phyloP scores from a whole-genome alignment of 805 yeast genomes.

The Pichia occidentalis region DNA sequence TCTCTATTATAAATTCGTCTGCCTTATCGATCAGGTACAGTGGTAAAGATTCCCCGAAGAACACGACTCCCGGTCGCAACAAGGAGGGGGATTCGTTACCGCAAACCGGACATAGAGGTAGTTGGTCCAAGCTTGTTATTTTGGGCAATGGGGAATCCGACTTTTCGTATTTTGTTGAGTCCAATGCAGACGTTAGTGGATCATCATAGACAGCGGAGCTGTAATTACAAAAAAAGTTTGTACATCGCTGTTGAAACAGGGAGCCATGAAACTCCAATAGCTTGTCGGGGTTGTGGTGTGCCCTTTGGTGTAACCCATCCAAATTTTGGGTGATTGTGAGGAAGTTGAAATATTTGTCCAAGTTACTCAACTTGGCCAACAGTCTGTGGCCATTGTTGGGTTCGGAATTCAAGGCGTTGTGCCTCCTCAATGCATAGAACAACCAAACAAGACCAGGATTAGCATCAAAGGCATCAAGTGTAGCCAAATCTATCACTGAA shows the following conservation, averaged over 20 bases:
- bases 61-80: constrained; percentile 83
- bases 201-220: constrained; percentile 39
- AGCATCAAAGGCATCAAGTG: constrained; percentile 80
- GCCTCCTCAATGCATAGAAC: constrained; percentile 67
- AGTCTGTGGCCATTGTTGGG: constrained; percentile 76
- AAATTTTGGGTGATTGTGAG: constrained; percentile 78
- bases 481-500: constrained; percentile 77
- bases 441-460: constrained; percentile 92
- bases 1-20: constrained; percentile 58
- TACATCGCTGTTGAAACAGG: constrained; percentile 66
- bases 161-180: constrained; percentile 11
- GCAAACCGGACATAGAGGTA: constrained; percentile 79
- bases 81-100: constrained; percentile 51
- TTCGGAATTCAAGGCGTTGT: constrained; percentile 52
- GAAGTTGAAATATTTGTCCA: constrained; percentile 31
- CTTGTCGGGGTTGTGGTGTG: constrained; percentile 48
- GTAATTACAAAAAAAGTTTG: constrained; percentile 66
- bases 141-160: constrained; percentile 23
- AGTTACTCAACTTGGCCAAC: constrained; percentile 52
- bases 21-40: constrained; percentile 54
- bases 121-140: constrained; percentile 38
- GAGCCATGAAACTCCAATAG: constrained; percentile 76
- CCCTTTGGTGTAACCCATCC: constrained; percentile 65
- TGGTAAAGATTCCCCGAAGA: constrained; percentile 91
- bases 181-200: constrained; percentile 46